A percentile compares a stretch with the other conserved stretches of the same genome.
Evolutionary conservation across 371 early-diverging fungal genomes (phyloP).

Genomic region (Apophysomyces sp.): DNA sequence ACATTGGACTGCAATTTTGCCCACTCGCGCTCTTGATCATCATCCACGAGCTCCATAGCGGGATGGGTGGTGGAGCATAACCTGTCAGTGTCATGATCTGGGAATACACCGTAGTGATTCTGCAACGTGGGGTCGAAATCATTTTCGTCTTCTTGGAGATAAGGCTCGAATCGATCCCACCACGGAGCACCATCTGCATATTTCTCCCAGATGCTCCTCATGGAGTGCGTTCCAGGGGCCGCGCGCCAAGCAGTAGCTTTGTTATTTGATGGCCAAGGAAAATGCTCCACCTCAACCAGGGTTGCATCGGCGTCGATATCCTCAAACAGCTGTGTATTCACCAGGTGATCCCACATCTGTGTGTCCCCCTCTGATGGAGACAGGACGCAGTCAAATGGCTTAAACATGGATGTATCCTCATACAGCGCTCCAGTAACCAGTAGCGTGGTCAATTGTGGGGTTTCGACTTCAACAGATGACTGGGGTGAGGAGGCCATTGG

Average conservation of each 20-base stretch:
- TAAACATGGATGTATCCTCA: too few species aligned
- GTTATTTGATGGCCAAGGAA: constrained; percentile 2
- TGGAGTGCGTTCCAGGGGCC: background rate
- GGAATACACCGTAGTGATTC: constrained; percentile 27
- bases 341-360: constrained; percentile 14
- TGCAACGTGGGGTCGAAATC: constrained; percentile 52
- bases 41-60: too few species aligned
- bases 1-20: too few species aligned
- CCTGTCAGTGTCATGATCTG: constrained; percentile 23
- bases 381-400: too few species aligned
- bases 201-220: constrained; percentile 13
- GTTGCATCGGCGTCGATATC: constrained; percentile 1
- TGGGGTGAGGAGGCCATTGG: too few species aligned
- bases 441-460: too few species aligned
- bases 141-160: constrained; percentile 26
- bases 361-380: constrained; percentile 5
- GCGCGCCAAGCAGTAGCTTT: background rate
- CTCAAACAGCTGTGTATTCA: constrained; percentile 17
- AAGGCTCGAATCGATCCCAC: constrained; percentile 33
- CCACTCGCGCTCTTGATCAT: too few species aligned
- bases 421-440: too few species aligned
- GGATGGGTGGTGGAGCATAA: too few species aligned
- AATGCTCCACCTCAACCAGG: background rate
- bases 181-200: background rate
- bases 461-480: too few species aligned